Evolutionary conservation across 164 flowering plant genomes (phyloP).

Genomic region (Warburgia ugandensis): DNA sequence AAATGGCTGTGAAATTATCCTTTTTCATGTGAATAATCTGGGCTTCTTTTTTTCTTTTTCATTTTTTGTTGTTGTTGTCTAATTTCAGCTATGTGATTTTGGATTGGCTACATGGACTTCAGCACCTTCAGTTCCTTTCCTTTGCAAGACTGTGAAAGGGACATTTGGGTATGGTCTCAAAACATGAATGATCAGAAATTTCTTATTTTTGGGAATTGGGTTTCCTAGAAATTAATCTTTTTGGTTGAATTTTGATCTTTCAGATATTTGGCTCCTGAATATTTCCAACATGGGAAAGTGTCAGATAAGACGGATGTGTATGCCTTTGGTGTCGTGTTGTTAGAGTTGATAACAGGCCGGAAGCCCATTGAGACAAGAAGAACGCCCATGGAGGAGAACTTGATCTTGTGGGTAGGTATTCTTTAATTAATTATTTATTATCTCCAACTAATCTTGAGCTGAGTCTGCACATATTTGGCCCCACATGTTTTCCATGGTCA

Average conservation of each 20-base stretch:
- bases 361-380: slow-evolving; percentile 76
- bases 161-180: slow-evolving; percentile 84
- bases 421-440: neutral
- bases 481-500: neutral
- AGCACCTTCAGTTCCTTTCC: slow-evolving; percentile 89
- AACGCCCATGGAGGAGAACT: slow-evolving; percentile 72
- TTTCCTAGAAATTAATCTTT: neutral
- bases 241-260: neutral
- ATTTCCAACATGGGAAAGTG: slow-evolving; percentile 92
- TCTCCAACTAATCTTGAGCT: neutral
- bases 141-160: slow-evolving; percentile 96
- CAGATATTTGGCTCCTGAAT: slow-evolving; percentile 95
- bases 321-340: slow-evolving; percentile 81
- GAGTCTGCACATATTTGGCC: neutral
- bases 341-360: slow-evolving; percentile 79
- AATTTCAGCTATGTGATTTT: slow-evolving; percentile 82
- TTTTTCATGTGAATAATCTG: too few species aligned
- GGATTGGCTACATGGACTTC: slow-evolving; percentile 92
- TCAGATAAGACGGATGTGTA: slow-evolving; percentile 92
- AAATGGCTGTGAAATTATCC: neutral
- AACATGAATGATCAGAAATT: too few species aligned
- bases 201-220: too few species aligned
- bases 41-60: neutral
- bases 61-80: slow-evolving; percentile 1
- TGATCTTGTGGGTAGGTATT: slow-evolving; percentile 74